phyloP scores from a whole-genome alignment of 106 monocot species.

The Chionographis japonica region DNA sequence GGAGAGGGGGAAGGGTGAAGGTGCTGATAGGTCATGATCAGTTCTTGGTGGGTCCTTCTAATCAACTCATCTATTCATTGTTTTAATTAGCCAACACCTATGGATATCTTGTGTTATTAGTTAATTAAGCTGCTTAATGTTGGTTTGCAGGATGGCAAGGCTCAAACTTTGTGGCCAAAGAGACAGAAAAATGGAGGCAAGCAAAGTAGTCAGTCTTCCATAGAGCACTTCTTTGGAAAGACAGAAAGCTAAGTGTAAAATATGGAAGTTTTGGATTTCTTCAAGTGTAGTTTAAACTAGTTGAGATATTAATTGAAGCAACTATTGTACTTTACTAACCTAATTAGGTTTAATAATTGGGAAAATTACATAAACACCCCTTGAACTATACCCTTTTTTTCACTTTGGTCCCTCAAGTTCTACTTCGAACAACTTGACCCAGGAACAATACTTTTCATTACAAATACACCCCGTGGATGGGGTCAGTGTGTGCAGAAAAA shows the following conservation, averaged over 20 bases:
- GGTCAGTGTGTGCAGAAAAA: too few relatives aligned
- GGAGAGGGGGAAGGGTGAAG: constrained; percentile 64
- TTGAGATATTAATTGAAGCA: too few relatives aligned
- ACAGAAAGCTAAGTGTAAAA: constrained; percentile 1
- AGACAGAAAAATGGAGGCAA: constrained; percentile 38
- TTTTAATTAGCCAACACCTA: background rate
- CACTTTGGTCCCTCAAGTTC: too few relatives aligned
- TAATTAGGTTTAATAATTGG: too few relatives aligned
- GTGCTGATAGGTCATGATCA: constrained; percentile 37
- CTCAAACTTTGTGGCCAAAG: constrained; percentile 23
- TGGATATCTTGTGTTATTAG: background rate
- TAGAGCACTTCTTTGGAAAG: constrained; percentile 77
- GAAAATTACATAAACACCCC: too few relatives aligned
- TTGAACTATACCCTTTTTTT: too few relatives aligned
- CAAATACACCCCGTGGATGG: too few relatives aligned
- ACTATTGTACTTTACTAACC: too few relatives aligned
- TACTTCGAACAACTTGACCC: too few relatives aligned
- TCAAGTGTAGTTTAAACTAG: too few relatives aligned
- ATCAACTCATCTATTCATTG: background rate
- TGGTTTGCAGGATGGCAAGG: constrained; percentile 30
- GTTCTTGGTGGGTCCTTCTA: constrained; percentile 21
- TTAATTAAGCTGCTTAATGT: background rate
- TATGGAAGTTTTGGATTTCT: too few relatives aligned
- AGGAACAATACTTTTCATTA: too few relatives aligned
- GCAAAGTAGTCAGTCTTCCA: constrained; percentile 42